A percentile compares a stretch with the other conserved stretches of the same genome.
Conservation (phyloP, 345 rosid species). For the Boechera divaricarpa region DNA sequence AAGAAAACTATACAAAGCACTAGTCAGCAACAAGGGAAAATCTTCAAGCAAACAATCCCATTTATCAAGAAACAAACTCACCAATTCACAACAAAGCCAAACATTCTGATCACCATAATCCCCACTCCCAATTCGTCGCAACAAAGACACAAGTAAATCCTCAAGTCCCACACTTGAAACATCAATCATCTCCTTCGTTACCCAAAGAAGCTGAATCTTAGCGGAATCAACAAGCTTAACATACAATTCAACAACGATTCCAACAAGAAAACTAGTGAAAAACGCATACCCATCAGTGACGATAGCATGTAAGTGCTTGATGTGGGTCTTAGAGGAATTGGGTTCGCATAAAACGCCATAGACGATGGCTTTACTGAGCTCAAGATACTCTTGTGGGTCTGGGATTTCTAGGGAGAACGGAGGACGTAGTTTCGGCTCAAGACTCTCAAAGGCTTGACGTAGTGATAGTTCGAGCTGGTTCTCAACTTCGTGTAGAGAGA, state of each 20-base stretch:
- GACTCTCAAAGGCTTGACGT: slow-evolving; percentile 60
- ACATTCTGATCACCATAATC: slow-evolving; percentile 70
- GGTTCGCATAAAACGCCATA: slow-evolving; percentile 65
- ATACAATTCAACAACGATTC: slow-evolving; percentile 60
- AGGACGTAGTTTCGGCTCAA: slow-evolving; percentile 59
- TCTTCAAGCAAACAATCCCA: slow-evolving; percentile 66
- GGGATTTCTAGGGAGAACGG: slow-evolving; percentile 66
- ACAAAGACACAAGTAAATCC: slow-evolving; percentile 55
- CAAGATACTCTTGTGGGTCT: slow-evolving; percentile 54
- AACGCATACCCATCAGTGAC: slow-evolving; percentile 75
- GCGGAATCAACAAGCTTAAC: slow-evolving; percentile 61
- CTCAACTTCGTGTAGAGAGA: too few relatives aligned
- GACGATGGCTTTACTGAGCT: slow-evolving; percentile 66
- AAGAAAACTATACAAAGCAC: slow-evolving; percentile 65
- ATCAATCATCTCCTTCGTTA: slow-evolving; percentile 62
- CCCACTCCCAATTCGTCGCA: slow-evolving; percentile 57
- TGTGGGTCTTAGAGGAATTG: slow-evolving; percentile 51
- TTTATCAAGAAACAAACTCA: slow-evolving; percentile 50
- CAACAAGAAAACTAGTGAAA: slow-evolving; percentile 55
- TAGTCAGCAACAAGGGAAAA: slow-evolving; percentile 60
- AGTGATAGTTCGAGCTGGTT: slow-evolving; percentile 47
- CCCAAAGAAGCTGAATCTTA: slow-evolving; percentile 69
- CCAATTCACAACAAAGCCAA: slow-evolving; percentile 78
- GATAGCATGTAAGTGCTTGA: slow-evolving; percentile 70
- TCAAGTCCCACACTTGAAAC: slow-evolving; percentile 67